Base-by-base conservation (phyloP, 371 early-diverging fungal genomes). In the Phascolomyces articulosus region DNA sequence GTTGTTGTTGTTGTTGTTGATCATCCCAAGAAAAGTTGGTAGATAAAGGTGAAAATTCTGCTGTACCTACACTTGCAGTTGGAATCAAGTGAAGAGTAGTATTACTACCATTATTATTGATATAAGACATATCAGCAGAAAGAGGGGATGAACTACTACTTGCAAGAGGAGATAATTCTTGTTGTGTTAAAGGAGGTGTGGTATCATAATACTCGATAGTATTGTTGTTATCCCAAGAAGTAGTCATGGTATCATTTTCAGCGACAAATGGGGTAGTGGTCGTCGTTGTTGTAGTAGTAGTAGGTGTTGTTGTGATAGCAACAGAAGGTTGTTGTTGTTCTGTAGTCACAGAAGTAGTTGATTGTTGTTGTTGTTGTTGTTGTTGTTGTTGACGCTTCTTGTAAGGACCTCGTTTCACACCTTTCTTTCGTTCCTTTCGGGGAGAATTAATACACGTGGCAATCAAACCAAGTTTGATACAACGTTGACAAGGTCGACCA, bases 351-450 rank as follows among this genome's bases (percentile, higher is more conserved):
- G 38, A 6, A 38, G 38, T 13, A 38, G 38, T 13, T 9, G 38
- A 6, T 38, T 38, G 41, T 41, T 41, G 41, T 41, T 41, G 10
- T n/a, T 41, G 44, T 47, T 41, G 27, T 4, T 29, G 31, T 27
- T 60, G 60, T 2, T 24, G 21, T 44, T 57, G 64, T 28, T 67
- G 68, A n/a, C 83, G 74, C 55, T 79, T 73, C 67, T 90, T 91
- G 69, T 95, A 95, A 8, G 94, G 94, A 23, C 94, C 93, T 60
- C 95, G 86, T 67, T 93, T 93, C 53, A 91, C 78, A 6, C 95
- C 95, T 72, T 89, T 93, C 70, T 90, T 90, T 28, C 96, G 87
- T 49, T 90, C 90, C 77, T 95, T 95, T 47, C 96, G 87, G 44
- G 85, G 83, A 1, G 95, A 94, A 71, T 92, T 88, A 0, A 85